These are phyloP conservation scores for Neurospora terricola DNA, from an alignment of 495 filamentous ascomycete species.

Conservation along the genomic window DNA sequence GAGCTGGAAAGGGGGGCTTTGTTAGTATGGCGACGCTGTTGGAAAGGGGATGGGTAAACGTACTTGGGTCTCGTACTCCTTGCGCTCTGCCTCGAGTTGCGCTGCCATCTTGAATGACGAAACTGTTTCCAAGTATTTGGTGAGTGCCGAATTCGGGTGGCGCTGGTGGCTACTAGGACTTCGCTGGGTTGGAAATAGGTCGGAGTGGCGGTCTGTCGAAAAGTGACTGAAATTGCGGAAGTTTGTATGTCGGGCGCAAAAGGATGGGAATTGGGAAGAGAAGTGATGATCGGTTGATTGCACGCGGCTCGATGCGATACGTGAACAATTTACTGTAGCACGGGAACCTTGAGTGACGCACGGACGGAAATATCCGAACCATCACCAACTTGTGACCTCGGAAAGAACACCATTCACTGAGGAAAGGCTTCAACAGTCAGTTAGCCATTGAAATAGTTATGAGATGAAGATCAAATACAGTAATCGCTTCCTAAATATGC, in stretches of 20 bases:
- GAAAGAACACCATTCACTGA: neutral
- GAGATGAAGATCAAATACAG: neutral
- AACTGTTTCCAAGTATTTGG: neutral
- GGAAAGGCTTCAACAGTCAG: neutral
- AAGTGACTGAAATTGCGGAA: neutral
- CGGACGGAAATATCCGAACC: neutral
- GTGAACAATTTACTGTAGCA: neutral
- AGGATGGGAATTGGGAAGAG: neutral
- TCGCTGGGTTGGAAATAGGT: neutral
- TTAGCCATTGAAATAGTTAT: neutral
- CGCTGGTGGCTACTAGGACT: neutral
- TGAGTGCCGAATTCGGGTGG: neutral
- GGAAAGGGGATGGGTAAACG: neutral
- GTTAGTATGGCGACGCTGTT: conserved; percentile 10
- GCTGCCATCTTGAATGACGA: conserved; percentile 18
- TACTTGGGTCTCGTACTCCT: conserved; percentile 78
- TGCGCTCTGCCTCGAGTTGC: conserved; percentile 62
- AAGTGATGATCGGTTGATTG: neutral
- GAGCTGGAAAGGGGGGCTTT: conserved; percentile 42
- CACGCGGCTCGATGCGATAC: neutral
- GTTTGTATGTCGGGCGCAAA: neutral
- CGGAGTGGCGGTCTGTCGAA: neutral
- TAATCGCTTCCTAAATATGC: neutral
- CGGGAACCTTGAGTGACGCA: neutral
- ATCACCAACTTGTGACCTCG: neutral